phyloP scores from a whole-genome alignment of 176 grass and related monocot genomes.

The Zea luxurians region DNA sequence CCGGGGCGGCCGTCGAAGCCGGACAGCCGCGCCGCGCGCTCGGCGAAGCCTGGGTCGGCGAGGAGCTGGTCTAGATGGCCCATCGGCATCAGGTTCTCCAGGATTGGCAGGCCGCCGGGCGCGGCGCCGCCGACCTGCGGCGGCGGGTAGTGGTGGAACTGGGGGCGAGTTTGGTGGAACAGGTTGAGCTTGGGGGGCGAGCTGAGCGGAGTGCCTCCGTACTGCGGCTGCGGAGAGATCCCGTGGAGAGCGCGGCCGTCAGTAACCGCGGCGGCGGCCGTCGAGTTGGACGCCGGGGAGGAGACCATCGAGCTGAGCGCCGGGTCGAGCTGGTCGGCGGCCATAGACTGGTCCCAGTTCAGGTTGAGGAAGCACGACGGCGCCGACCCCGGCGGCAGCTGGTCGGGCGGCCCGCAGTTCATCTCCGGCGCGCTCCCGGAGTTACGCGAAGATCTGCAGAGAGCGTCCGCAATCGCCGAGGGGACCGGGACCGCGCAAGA shows the following conservation, averaged over 20 bases:
- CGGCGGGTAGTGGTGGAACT: constrained; percentile 47
- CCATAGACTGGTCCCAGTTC: constrained; percentile 89
- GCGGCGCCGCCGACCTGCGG: constrained; percentile 40
- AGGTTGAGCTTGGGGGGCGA: constrained; percentile 71
- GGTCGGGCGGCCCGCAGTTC: constrained; percentile 70
- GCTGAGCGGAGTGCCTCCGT: constrained; percentile 54
- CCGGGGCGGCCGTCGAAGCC: constrained; percentile 57
- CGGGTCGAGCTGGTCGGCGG: constrained; percentile 54
- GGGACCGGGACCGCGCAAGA: background rate
- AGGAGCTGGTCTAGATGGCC: constrained; percentile 71
- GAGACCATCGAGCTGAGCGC: constrained; percentile 63
- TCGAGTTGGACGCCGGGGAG: constrained; percentile 59
- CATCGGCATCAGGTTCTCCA: constrained; percentile 58
- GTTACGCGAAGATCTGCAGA: constrained; percentile 45
- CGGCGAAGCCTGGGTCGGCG: constrained; percentile 60
- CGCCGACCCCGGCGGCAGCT: constrained; percentile 48
- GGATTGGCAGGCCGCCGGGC: constrained; percentile 43
- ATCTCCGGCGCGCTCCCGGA: constrained; percentile 44
- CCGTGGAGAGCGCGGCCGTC: constrained; percentile 56
- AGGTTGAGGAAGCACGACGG: constrained; percentile 72
- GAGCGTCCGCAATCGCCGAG: constrained; percentile 39
- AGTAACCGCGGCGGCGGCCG: constrained; percentile 9
- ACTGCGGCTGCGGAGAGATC: constrained; percentile 68
- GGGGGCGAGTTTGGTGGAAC: background rate
- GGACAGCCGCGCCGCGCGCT: constrained; percentile 68